Evolutionary conservation across 805 yeast genomes (phyloP), one percentile per base, ranked within the genome.

Genomic region (Maudiozyma pseudohumilis): DNA sequence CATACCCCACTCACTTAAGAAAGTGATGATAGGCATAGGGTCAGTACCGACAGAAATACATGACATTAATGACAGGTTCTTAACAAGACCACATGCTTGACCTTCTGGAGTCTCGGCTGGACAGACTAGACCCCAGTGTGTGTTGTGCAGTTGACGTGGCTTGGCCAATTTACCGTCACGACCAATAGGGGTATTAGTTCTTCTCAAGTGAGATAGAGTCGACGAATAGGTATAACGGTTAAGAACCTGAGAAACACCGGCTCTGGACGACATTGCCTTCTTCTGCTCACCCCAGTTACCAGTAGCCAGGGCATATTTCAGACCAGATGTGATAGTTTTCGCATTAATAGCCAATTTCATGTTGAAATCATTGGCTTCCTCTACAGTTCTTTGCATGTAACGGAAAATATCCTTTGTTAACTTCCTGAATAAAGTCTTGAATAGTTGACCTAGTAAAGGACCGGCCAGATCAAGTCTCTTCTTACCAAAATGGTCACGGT

Each of bases 241-340:
- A 64, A 92, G 74, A 48, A 92, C 98, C 70, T 92, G 98, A 20
- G 97, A 89, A 33, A 94, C 99, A 75, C 99, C 99, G 5, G 98
- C 99, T 63, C 95, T 80, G 15, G 96, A 80, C 44, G 92, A 79
- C 98, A 92, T 92, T 11, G 97, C 96, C 63, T 92, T 92, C 79
- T 88, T 89, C 63, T 92, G 99, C 65, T 92, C 99, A 69, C 99
- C 98, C 99, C 99, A 92, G 68, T 92, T 92, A 72, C 99, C 99
- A 12, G 99, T 92, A 38, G 99, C 99, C 56, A 92, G 72, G 28
- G 98, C 92, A 65, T 92, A 92, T 60, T 94, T 84, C 64, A 92
- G 74, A 60, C 99, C 99, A 44, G 94, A 89, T 27, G 99, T 92
- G 52, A 92, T 86, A 3, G 97, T 92, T 50, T 88, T 88, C 13